Evolutionary conservation across 1,139 yeast genomes (phyloP), one percentile per base, ranked within the genome.

Genomic region (Debaryomyces sp.): DNA sequence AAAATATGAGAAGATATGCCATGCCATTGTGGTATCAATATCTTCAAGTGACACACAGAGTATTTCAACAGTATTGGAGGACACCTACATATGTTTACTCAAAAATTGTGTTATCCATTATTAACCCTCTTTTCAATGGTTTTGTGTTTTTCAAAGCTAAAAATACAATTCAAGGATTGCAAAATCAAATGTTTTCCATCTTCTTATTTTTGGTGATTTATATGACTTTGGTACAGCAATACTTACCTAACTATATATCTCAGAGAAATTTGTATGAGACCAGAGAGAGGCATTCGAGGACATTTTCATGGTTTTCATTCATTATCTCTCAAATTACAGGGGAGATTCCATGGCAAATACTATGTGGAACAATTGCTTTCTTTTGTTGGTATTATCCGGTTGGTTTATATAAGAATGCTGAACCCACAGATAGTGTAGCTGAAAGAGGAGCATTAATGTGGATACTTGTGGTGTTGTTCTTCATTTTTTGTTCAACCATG

Each of bases 381-480:
- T 80, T 88, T 62, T 80, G 85, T 52, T 89, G 89, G 84, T 90
- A 89, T 67, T 90, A 87, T 62, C 95, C 96, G 6, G 81, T 88
- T 54, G 96, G 95, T 1, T 70, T 84, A 50, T 81, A 83, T 59
- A 50, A 61, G 9, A 85, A 85, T 62, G 87, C 90, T 7, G 65
- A 65, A 5, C 56, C 63, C 36, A 63, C 60, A 32, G 56, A 63
- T 46, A 36, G 54, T 1, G 64, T 63, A n/a, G 39, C 54, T 38
- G 56, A 62, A 45, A 61, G 79, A 64, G 77, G 86, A 71, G 67
- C 73, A 50, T 61, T 73, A 51, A 63, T 68, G 67, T 66, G 80
- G 77, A 48, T 81, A 67, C 59, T 63, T 63, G 61, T 74, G 75
- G 47, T 80, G 62, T 46, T 70, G 60, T 66, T 68, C 58, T 68